These are phyloP conservation scores for Phytophthora capsici DNA, from an alignment of 352 stramenopile genomes.

Conservation along the genomic window DNA sequence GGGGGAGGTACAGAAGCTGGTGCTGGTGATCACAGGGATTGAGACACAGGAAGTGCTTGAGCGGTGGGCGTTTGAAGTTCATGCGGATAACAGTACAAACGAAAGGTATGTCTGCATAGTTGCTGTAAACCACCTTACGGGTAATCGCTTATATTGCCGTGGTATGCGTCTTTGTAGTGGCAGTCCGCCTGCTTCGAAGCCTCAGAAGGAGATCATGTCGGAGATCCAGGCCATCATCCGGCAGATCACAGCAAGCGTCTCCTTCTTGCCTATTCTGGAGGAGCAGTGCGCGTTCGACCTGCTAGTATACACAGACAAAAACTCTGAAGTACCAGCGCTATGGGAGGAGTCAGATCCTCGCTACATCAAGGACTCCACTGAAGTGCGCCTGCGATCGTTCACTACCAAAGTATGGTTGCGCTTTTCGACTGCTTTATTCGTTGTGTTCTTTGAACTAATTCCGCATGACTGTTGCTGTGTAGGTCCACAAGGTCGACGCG, in stretches of 20 bases:
- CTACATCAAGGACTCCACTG: constrained; percentile 97
- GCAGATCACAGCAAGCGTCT: constrained; percentile 99
- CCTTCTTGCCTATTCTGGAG: constrained; percentile 98
- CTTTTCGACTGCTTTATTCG: constrained; percentile 20
- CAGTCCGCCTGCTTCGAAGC: constrained; percentile 58
- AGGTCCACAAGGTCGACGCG: constrained; percentile 98
- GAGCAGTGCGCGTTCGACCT: constrained; percentile 99
- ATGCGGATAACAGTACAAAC: constrained; percentile 61
- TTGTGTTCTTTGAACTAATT: constrained; percentile 18
- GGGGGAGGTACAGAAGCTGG: constrained; percentile 96
- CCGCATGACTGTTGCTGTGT: constrained; percentile 12
- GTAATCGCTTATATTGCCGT: constrained; percentile 1
- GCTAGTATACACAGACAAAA: constrained; percentile 98
- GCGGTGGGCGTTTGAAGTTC: constrained; percentile 98
- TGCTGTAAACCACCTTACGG: background rate
- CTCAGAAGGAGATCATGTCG: constrained; percentile 95
- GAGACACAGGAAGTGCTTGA: constrained; percentile 98
- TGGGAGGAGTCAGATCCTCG: constrained; percentile 99
- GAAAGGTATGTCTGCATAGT: constrained; percentile 37
- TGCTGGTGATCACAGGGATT: constrained; percentile 98
- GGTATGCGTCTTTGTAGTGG: constrained; percentile 2
- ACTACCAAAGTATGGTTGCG: constrained; percentile 92
- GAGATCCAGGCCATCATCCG: constrained; percentile 99
- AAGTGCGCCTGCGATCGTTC: constrained; percentile 99
- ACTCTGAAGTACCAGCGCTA: constrained; percentile 93